Percentiles rank a stretch among this genome's conserved stretches.
Evolutionary conservation across 2,329 filamentous ascomycete genomes (phyloP).

Genomic region (Thermoascus crustaceus): DNA sequence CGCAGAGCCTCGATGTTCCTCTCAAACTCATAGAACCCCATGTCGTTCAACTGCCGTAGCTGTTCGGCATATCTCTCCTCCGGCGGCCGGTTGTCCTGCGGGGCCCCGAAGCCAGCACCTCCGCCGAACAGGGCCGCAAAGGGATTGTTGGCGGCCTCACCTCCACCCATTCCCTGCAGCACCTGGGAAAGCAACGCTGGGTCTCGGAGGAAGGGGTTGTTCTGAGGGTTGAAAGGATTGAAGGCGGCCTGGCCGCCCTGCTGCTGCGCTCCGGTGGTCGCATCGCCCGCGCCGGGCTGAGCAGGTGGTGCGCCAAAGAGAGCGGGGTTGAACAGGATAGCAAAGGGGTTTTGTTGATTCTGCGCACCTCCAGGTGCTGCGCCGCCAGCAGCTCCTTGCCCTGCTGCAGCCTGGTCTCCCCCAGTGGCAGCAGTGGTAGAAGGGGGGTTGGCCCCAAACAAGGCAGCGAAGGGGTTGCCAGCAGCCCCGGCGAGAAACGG

Average conservation of each 20-base stretch:
- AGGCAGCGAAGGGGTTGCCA: constrained; percentile 54
- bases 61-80: constrained; percentile 91
- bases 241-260: constrained; percentile 32
- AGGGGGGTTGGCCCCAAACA: constrained; percentile 41
- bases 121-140: constrained; percentile 44
- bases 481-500: constrained; percentile 23
- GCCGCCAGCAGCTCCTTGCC: constrained; percentile 22
- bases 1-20: constrained; percentile 81
- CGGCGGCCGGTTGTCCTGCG: constrained; percentile 75
- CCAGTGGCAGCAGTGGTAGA: constrained; percentile 22
- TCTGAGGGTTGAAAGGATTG: constrained; percentile 40
- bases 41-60: constrained; percentile 88
- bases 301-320: constrained; percentile 24
- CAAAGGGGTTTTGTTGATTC: constrained; percentile 56
- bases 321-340: constrained; percentile 50
- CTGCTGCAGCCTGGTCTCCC: constrained; percentile 20
- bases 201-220: constrained; percentile 52
- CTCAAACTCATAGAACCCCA: constrained; percentile 98
- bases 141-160: constrained; percentile 34
- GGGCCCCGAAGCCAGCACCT: no score
- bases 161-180: constrained; percentile 44
- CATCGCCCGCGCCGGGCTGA: constrained; percentile 15
- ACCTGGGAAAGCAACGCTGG: constrained; percentile 51
- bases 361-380: constrained; percentile 23
- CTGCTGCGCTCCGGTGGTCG: constrained; percentile 13